phyloP scores from a whole-genome alignment of 1,284 basidiomycete genomes.

The Trichosporon sp. region DNA sequence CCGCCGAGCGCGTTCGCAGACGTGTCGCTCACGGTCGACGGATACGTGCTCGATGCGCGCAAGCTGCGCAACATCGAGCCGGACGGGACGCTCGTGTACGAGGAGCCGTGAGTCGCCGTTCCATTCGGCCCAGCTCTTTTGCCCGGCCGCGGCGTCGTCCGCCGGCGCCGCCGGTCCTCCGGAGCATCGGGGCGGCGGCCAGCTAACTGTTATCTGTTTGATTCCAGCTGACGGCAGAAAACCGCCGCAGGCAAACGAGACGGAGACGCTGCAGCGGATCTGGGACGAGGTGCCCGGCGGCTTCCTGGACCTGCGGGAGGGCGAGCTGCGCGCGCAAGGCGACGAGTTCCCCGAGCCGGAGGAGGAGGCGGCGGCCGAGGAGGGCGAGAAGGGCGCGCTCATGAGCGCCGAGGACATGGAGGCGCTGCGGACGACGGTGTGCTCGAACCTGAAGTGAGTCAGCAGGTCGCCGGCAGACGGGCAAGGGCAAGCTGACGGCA shows the following conservation, averaged over 20 bases:
- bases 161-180: too few species aligned
- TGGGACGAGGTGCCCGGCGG: slow-evolving; percentile 45
- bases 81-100: slow-evolving; percentile 31
- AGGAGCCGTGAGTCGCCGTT: slow-evolving; percentile 28
- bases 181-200: too few species aligned
- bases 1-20: slow-evolving; percentile 16
- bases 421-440: slow-evolving; percentile 33
- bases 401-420: slow-evolving; percentile 42
- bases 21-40: slow-evolving; percentile 29
- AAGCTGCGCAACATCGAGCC: slow-evolving; percentile 27
- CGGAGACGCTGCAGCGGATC: slow-evolving; percentile 34
- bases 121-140: background rate
- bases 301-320: slow-evolving; percentile 37
- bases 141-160: too few species aligned
- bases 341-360: slow-evolving; percentile 15
- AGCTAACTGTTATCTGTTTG: background rate
- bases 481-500: slow-evolving; percentile 8
- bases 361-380: slow-evolving; percentile 10
- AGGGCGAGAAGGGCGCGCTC: slow-evolving; percentile 21
- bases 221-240: slow-evolving; percentile 15
- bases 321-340: slow-evolving; percentile 18
- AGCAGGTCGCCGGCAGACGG: background rate
- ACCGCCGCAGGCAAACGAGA: slow-evolving; percentile 27
- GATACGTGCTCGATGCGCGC: slow-evolving; percentile 30
- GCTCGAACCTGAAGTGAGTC: slow-evolving; percentile 36